Base-by-base conservation (phyloP, 1,284 basidiomycete genomes). In the Ceratorhiza oryzae-sativae region DNA sequence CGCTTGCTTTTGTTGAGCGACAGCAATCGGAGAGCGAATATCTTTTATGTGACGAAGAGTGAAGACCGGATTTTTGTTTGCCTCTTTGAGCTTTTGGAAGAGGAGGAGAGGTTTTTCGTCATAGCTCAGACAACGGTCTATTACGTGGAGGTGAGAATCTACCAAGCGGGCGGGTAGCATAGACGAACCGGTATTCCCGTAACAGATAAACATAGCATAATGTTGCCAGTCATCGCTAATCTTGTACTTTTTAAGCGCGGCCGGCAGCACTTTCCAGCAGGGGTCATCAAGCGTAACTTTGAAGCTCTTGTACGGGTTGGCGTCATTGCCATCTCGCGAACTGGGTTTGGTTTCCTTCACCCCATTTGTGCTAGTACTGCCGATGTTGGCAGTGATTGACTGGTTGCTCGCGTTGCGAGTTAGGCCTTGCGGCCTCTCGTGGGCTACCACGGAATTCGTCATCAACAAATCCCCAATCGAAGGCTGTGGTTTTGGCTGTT, bases 31-130 rank as follows among this genome's bases (percentile, higher is more conserved):
- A 18, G 94, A 97, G 67, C 95, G 92, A 75, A 99, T 97, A 78
- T 99, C 97, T 78, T 95, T 95, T 79, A 99, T 97, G 77, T 98
- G 96, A 72, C 98, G 92, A 48, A 99, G 88, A 95, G 98, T 98
- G 81, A 99, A 99, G 10, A 98, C 95, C 0, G 97, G 96, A 75
- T 96, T 95, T 82, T 98, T 97, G 80, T 95, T 95, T 3, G 91
- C 90, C 77, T 99, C 97, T 80, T 99, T 99, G 60, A 99, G 87
- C 79, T 93, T 95, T 80, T 99, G 97, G 84, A 98, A 98, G 41
- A 99, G 87, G 42, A 98, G 84, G 55, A 99, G 83, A 0, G 97
- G 97, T 79, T 98, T 98, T 82, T 99, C 97, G 78, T 99, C 97
- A 78, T 97, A 98, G 77, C 92, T 93, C 72, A 99, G 82, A 82